Conservation (phyloP, 2,329 filamentous ascomycete genomes). For the Ambrosiella xylebori region DNA sequence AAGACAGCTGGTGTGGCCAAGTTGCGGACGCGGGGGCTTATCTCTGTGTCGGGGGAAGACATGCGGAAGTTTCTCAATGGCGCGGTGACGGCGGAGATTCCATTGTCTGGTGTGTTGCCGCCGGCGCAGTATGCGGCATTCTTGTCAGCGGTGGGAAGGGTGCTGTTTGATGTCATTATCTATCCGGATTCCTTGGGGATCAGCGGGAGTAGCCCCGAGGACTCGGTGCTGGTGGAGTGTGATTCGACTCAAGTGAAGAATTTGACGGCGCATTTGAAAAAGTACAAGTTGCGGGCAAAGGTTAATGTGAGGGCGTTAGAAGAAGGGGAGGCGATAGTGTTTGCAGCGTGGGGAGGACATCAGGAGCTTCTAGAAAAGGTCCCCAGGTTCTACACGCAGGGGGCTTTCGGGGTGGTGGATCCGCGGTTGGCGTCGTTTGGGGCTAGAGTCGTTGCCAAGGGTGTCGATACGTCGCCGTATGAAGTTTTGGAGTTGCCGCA, state of each 20-base stretch:
- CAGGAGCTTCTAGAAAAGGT: neutral
- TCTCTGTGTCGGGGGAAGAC: slow-evolving; percentile 64
- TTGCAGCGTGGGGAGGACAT: slow-evolving; percentile 49
- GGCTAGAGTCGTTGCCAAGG: slow-evolving; percentile 26
- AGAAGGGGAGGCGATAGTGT: slow-evolving; percentile 47
- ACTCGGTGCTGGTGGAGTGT: slow-evolving; percentile 56
- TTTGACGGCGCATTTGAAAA: slow-evolving; percentile 56
- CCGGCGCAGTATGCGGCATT: slow-evolving; percentile 65
- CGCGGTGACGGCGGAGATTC: slow-evolving; percentile 57
- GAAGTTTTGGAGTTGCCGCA: neutral
- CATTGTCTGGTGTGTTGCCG: slow-evolving; percentile 20
- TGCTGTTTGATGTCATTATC: slow-evolving; percentile 80
- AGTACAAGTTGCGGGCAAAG: slow-evolving; percentile 74
- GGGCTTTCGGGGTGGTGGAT: slow-evolving; percentile 29
- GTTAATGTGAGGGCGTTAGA: slow-evolving; percentile 51
- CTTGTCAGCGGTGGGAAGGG: slow-evolving; percentile 65
- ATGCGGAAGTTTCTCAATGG: slow-evolving; percentile 76
- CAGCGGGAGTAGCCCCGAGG: slow-evolving; percentile 5
- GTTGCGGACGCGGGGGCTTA: slow-evolving; percentile 38
- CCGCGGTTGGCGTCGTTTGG: slow-evolving; percentile 39
- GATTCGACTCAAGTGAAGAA: slow-evolving; percentile 47
- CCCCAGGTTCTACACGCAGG: neutral
- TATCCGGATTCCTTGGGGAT: slow-evolving; percentile 36
- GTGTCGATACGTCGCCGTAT: slow-evolving; percentile 12
- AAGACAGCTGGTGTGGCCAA: neutral